Conservation (phyloP, 2,329 filamentous ascomycete species). For the Cryphonectria naterciae region DNA sequence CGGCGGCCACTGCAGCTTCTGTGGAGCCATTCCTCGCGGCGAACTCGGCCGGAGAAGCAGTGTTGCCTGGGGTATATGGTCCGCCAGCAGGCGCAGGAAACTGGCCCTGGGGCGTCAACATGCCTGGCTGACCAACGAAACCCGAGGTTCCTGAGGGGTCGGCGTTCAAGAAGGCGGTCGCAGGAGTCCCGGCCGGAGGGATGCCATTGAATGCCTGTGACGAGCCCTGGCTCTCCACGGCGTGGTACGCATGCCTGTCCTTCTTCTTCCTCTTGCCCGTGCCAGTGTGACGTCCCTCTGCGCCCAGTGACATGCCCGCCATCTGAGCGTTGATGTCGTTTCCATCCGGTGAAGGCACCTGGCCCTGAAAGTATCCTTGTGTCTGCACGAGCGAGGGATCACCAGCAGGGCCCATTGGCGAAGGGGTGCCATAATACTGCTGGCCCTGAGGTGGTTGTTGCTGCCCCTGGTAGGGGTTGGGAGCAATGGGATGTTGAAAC, state of each 20-base stretch:
- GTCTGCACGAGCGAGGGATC: constrained; percentile 40
- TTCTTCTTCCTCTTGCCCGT: constrained; percentile 80
- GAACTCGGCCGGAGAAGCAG: constrained; percentile 50
- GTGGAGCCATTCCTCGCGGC: constrained; percentile 46
- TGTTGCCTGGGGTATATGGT: constrained; percentile 51
- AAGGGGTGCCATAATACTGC: constrained; percentile 45
- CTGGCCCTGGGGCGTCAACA: constrained; percentile 42
- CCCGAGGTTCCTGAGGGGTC: constrained; percentile 49
- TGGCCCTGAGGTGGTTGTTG: constrained; percentile 40
- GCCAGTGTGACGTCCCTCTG: constrained; percentile 52
- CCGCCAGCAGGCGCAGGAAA: constrained; percentile 64
- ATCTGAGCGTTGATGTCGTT: constrained; percentile 71
- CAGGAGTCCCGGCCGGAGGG: constrained; percentile 59
- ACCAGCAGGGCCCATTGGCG: constrained; percentile 34
- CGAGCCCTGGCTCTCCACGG: constrained; percentile 72
- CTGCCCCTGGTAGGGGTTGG: constrained; percentile 58
- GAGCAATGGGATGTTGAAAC: constrained; percentile 59
- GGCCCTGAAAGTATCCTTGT: constrained; percentile 38
- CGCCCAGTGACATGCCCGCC: constrained; percentile 73
- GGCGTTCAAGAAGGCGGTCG: constrained; percentile 63
- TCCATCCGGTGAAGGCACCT: constrained; percentile 31
- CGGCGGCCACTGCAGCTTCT: constrained; percentile 57
- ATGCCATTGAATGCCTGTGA: constrained; percentile 73
- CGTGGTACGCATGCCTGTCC: constrained; percentile 90
- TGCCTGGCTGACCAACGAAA: constrained; percentile 48